Evolutionary conservation across 2,329 filamentous ascomycete genomes (phyloP), one percentile per base, ranked within the genome.

Genomic region (Aspergillus latus): DNA sequence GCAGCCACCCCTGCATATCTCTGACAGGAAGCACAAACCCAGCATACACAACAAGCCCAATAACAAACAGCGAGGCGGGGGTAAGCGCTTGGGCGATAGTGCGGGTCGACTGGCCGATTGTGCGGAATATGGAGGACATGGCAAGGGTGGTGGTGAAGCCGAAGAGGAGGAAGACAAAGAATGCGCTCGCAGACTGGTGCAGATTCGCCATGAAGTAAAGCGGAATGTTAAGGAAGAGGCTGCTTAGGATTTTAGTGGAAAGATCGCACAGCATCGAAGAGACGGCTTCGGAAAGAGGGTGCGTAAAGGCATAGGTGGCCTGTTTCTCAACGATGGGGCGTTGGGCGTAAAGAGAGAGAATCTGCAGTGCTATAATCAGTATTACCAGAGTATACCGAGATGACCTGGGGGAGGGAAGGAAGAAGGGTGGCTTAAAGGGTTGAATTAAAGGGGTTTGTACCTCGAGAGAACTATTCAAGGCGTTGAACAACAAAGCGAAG

Each of bases 141-240:
- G 83, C 48, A 10, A 59, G 32, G 1, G 54, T 59, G 78, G 66
- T 94, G 61, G 1, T 88, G 88, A 3, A 85, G 0, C 49, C 84
- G 74, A 92, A 90, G 2, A 84, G 86, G 66, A 92, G 82, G 53
- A 95, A 78, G 8, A 36, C 28, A 50, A 90, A 73, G 80, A 89
- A 94, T 77, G 91, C 88, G 79, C 86, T 87, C 0, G 88, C 78
- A 60, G 88, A 85, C 55, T 89, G 81, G 50, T 88, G 82, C 37
- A 96, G 76, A 60, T 91, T 89, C 0, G 88, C 87, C 84, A 96
- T 87, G 73, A 95, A 95, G 76, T 96, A 96, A 3, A 96, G 72
- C 1, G 83, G 79, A 28, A 91, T 53, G 70, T 95, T 93, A 79
- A 93, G 94, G 2, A 83, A 72, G 58, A 93, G 81, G 1, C 83